Conservation (phyloP, 2,329 filamentous ascomycete genomes). For the Pseudocercospora vitis region DNA sequence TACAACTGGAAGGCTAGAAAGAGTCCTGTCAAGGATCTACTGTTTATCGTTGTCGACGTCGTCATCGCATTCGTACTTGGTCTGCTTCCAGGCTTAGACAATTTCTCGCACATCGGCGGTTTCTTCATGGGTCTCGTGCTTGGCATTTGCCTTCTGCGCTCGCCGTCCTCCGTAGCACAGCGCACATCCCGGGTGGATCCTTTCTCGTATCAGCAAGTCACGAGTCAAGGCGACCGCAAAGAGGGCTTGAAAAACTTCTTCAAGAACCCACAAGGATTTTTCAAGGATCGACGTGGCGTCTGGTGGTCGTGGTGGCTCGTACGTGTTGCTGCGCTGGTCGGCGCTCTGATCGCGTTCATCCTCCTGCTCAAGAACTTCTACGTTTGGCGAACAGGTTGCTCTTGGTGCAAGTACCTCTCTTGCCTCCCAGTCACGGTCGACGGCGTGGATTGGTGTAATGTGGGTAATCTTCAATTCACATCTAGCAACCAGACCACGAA, state of each 20-base stretch:
- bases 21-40: conserved; percentile 77
- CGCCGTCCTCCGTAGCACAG: conserved; percentile 63
- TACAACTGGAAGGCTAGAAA: conserved; percentile 86
- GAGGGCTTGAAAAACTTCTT: conserved; percentile 45
- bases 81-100: conserved; percentile 87
- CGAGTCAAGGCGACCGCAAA: conserved; percentile 20
- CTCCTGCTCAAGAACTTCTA: conserved; percentile 91
- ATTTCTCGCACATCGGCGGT: conserved; percentile 95
- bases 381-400: conserved; percentile 69
- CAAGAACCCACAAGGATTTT: conserved; percentile 66
- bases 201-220: conserved; percentile 25
- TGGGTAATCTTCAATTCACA: conserved; percentile 43
- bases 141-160: conserved; percentile 84
- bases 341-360: conserved; percentile 82
- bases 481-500: conserved; percentile 24
- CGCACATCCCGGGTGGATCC: conserved; percentile 24
- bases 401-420: conserved; percentile 93
- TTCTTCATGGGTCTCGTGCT: conserved; percentile 89
- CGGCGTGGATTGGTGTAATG: conserved; percentile 61
- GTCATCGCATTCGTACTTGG: conserved; percentile 89
- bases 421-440: conserved; percentile 68
- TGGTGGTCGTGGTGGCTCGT: conserved; percentile 99
- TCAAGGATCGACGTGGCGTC: conserved; percentile 84
- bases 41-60: conserved; percentile 83
- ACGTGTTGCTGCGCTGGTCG: conserved; percentile 72